These are phyloP conservation scores for Xylaria multiplex DNA, from an alignment of 2,329 filamentous ascomycete genomes.

Conservation along the genomic window DNA sequence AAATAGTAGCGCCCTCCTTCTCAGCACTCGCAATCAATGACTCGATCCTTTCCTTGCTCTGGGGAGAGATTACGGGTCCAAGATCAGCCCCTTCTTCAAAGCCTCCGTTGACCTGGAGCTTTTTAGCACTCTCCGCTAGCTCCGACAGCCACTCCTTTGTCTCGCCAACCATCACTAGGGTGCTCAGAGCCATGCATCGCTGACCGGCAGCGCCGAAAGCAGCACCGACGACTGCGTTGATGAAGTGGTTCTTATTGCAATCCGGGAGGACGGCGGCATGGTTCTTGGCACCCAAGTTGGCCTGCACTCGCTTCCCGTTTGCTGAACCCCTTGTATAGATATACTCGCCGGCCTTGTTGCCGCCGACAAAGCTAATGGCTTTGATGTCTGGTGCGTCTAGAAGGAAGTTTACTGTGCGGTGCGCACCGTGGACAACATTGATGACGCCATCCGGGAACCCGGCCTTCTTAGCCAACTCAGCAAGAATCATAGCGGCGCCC, in stretches of 20 bases:
- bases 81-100: constrained; percentile 84
- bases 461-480: constrained; percentile 80
- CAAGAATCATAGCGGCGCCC: constrained; percentile 85
- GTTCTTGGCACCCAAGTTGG: constrained; percentile 89
- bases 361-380: constrained; percentile 86
- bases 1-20: constrained; percentile 81
- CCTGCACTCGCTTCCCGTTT: constrained; percentile 88
- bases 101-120: constrained; percentile 78
- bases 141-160: constrained; percentile 85
- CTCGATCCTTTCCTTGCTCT: constrained; percentile 83
- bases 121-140: constrained; percentile 78
- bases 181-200: constrained; percentile 87
- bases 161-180: constrained; percentile 84
- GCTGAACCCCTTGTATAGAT: constrained; percentile 82
- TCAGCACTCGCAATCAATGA: constrained; percentile 79
- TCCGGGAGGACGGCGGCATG: constrained; percentile 85
- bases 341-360: constrained; percentile 90
- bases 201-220: constrained; percentile 88
- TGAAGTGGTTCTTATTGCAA: constrained; percentile 89
- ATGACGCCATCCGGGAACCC: constrained; percentile 85
- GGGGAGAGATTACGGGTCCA: constrained; percentile 82
- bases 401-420: constrained; percentile 85
- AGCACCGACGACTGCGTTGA: constrained; percentile 85
- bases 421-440: constrained; percentile 83
- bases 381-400: constrained; percentile 87